Evolutionary conservation across 2,329 filamentous ascomycete genomes (phyloP).

Genomic region (Exophiala phaeomuriformis): DNA sequence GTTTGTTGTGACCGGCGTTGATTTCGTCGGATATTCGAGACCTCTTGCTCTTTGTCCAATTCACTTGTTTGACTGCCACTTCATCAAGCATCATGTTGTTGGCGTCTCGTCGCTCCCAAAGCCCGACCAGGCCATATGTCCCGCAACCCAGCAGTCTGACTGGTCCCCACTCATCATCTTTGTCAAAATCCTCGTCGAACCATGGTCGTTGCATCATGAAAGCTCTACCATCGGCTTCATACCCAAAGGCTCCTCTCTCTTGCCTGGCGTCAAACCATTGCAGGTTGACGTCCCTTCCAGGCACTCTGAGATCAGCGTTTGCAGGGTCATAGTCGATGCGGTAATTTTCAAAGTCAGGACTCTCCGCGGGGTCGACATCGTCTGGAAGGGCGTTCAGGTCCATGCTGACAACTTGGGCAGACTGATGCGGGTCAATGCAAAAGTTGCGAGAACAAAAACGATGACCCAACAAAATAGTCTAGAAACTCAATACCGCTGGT

Average conservation of each 20-base stretch:
- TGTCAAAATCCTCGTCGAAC: conserved; percentile 2
- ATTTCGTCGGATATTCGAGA: neutral
- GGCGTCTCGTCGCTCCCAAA: conserved; percentile 16
- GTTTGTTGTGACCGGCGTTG: neutral
- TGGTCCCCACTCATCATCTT: conserved; percentile 16
- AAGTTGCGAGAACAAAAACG: too few relatives aligned
- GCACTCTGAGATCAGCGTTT: neutral
- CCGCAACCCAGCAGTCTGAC: conserved; percentile 17
- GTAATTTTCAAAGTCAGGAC: neutral
- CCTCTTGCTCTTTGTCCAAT: neutral
- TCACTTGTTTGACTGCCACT: conserved; percentile 15
- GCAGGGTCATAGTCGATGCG: neutral
- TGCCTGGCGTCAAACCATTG: conserved; percentile 7
- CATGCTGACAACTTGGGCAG: too few relatives aligned
- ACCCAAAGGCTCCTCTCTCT: conserved; percentile 9
- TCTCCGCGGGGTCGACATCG: too few relatives aligned
- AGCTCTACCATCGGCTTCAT: neutral
- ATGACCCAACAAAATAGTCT: too few relatives aligned
- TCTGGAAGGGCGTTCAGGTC: too few relatives aligned
- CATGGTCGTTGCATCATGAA: conserved; percentile 5
- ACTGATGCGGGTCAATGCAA: too few relatives aligned
- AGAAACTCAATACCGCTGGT: too few relatives aligned
- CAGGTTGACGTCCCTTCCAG: conserved; percentile 1
- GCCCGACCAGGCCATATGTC: conserved; percentile 16
- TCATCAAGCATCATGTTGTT: conserved; percentile 14